Evolutionary conservation across 1,284 basidiomycete species (phyloP).

Genomic region (Ustilago xerochloae): DNA sequence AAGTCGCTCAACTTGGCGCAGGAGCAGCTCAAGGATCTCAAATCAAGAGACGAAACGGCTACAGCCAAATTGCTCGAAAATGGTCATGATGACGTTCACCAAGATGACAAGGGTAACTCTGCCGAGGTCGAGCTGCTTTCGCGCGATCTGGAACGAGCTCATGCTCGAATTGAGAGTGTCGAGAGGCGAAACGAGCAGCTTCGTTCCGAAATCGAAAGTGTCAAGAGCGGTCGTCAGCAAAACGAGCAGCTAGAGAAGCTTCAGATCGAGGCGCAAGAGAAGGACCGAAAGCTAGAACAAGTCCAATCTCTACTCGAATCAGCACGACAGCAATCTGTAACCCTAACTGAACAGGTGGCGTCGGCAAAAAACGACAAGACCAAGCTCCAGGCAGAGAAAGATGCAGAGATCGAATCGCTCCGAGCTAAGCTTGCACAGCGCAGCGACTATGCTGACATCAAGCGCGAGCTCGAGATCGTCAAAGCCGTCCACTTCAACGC

Average conservation of each 20-base stretch:
- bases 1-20: slow-evolving; percentile 85
- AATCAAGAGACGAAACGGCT: slow-evolving; percentile 87
- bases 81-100: slow-evolving; percentile 71
- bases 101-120: slow-evolving; percentile 20
- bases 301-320: slow-evolving; percentile 31
- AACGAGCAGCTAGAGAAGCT: slow-evolving; percentile 76
- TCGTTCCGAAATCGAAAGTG: slow-evolving; percentile 86
- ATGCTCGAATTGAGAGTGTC: slow-evolving; percentile 87
- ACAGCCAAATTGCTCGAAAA: slow-evolving; percentile 91
- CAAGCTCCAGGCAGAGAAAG: slow-evolving; percentile 75
- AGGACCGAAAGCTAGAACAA: slow-evolving; percentile 37
- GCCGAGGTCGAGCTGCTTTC: slow-evolving; percentile 72
- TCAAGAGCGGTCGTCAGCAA: slow-evolving; percentile 43
- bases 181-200: slow-evolving; percentile 93
- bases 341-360: slow-evolving; percentile 77
- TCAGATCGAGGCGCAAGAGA: slow-evolving; percentile 72
- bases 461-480: slow-evolving; percentile 64
- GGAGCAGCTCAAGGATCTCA: slow-evolving; percentile 87
- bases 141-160: slow-evolving; percentile 90
- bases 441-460: slow-evolving; percentile 83
- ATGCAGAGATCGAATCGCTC: slow-evolving; percentile 81
- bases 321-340: slow-evolving; percentile 15
- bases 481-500: slow-evolving; percentile 59
- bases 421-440: slow-evolving; percentile 66
- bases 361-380: slow-evolving; percentile 78